Percentiles rank a stretch among this genome's conserved stretches.
Evolutionary conservation across 352 stramenopile genomes (phyloP).

Genomic region (Globisporangium okanoganense): DNA sequence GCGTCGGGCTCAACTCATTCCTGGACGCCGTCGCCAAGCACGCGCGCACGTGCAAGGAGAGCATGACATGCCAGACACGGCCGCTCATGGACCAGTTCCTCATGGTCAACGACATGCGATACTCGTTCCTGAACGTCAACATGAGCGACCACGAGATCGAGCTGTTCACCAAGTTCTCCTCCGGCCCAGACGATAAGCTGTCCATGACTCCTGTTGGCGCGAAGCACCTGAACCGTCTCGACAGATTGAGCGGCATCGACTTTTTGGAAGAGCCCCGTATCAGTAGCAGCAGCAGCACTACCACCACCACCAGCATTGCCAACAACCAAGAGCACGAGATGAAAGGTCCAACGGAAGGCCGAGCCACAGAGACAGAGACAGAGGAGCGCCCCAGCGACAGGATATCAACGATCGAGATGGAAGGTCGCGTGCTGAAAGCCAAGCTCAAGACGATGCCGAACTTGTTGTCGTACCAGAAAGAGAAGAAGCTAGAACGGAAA

Average conservation of each 20-base stretch:
- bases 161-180: constrained; percentile 32
- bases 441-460: constrained; percentile 48
- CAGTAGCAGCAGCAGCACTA: constrained; percentile 22
- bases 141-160: constrained; percentile 61
- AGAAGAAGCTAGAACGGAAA: constrained; percentile 25
- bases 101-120: constrained; percentile 86
- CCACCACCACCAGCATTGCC: constrained; percentile 10
- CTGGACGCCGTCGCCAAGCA: constrained; percentile 74
- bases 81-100: constrained; percentile 85
- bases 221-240: constrained; percentile 21
- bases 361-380: neutral
- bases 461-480: constrained; percentile 45
- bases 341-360: constrained; percentile 18
- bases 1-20: constrained; percentile 70
- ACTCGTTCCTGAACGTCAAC: constrained; percentile 85
- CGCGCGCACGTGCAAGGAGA: constrained; percentile 69
- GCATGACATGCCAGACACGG: constrained; percentile 65
- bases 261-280: constrained; percentile 28
- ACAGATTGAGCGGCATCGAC: constrained; percentile 36
- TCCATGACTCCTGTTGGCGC: constrained; percentile 20
- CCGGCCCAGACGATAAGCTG: constrained; percentile 22
- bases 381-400: constrained; percentile 8
- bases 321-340: constrained; percentile 12
- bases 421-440: constrained; percentile 32
- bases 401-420: constrained; percentile 14